Percentiles rank a stretch among this genome's conserved stretches.
Conservation (phyloP, 2,329 filamentous ascomycete species). For the Cladosporium oxysporum region DNA sequence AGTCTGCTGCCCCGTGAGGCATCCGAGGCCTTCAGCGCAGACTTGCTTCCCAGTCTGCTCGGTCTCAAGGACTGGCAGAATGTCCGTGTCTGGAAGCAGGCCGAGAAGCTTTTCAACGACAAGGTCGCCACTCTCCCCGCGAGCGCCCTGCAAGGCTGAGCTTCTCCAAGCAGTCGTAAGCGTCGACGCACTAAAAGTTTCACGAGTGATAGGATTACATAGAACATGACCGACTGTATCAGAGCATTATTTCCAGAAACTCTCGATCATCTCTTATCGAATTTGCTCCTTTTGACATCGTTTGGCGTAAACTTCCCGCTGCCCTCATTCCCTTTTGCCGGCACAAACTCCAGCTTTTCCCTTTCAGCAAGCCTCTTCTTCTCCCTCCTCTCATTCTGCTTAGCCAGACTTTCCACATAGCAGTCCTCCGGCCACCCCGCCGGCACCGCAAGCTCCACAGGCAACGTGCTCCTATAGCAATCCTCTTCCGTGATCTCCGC, state of each 20-base stretch:
- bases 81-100: slow-evolving; percentile 78
- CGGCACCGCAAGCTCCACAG: slow-evolving; percentile 41
- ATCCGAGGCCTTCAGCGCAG: slow-evolving; percentile 78
- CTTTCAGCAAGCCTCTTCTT: slow-evolving; percentile 41
- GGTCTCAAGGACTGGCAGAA: slow-evolving; percentile 73
- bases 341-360: slow-evolving; percentile 37
- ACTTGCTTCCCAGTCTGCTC: slow-evolving; percentile 75
- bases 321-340: slow-evolving; percentile 20
- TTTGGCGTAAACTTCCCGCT: background rate
- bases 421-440: slow-evolving; percentile 44
- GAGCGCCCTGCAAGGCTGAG: slow-evolving; percentile 26
- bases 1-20: slow-evolving; percentile 83
- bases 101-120: slow-evolving; percentile 79
- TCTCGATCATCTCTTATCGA: background rate
- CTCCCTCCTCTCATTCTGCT: slow-evolving; percentile 40
- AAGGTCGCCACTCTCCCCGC: slow-evolving; percentile 72
- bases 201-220: slow-evolving; percentile 14
- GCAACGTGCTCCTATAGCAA: slow-evolving; percentile 66
- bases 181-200: background rate
- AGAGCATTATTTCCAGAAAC: background rate
- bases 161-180: slow-evolving; percentile 10
- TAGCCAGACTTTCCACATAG: slow-evolving; percentile 41
- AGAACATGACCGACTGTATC: slow-evolving; percentile 9
- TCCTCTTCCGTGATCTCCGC: slow-evolving; percentile 57
- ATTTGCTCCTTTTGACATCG: slow-evolving; percentile 4